A percentile compares a stretch with the other conserved stretches of the same genome.
Evolutionary conservation across 495 filamentous ascomycete genomes (phyloP).

Genomic region (Penicillium coprophilum): DNA sequence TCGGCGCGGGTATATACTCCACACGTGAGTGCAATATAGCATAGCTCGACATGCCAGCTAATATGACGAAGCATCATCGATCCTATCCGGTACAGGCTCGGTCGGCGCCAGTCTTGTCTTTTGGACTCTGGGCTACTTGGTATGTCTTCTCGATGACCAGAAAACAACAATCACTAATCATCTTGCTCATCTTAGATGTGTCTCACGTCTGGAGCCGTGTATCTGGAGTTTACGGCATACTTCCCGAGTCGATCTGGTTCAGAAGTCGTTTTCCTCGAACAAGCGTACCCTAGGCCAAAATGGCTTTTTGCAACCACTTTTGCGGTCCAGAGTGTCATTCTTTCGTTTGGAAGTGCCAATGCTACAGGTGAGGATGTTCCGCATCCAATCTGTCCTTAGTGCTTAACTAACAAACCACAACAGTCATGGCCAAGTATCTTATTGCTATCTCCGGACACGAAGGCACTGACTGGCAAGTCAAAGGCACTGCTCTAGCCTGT

Average conservation of each 20-base stretch:
- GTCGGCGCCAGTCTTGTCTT: conserved; percentile 53
- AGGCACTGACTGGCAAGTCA: conserved; percentile 52
- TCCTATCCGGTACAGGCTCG: conserved; percentile 50
- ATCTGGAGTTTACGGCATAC: conserved; percentile 52
- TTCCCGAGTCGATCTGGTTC: conserved; percentile 56
- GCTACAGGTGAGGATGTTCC: neutral
- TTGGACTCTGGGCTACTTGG: conserved; percentile 51
- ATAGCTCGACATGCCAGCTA: neutral
- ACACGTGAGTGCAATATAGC: conserved; percentile 29
- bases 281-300: conserved; percentile 54
- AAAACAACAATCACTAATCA: neutral
- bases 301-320: conserved; percentile 53
- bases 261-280: conserved; percentile 58
- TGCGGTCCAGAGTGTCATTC: conserved; percentile 47
- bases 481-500: conserved; percentile 53
- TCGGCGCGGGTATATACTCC: conserved; percentile 57
- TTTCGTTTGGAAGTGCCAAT: conserved; percentile 7
- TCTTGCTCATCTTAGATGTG: conserved; percentile 43
- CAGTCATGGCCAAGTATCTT: conserved; percentile 51
- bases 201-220: conserved; percentile 47
- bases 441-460: conserved; percentile 43
- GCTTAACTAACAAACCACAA: conserved; percentile 10
- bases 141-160: conserved; percentile 5
- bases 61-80: conserved; percentile 40
- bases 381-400: neutral